phyloP scores from a whole-genome alignment of 2,329 filamentous ascomycete genomes.

The Verruconis gallopava region DNA sequence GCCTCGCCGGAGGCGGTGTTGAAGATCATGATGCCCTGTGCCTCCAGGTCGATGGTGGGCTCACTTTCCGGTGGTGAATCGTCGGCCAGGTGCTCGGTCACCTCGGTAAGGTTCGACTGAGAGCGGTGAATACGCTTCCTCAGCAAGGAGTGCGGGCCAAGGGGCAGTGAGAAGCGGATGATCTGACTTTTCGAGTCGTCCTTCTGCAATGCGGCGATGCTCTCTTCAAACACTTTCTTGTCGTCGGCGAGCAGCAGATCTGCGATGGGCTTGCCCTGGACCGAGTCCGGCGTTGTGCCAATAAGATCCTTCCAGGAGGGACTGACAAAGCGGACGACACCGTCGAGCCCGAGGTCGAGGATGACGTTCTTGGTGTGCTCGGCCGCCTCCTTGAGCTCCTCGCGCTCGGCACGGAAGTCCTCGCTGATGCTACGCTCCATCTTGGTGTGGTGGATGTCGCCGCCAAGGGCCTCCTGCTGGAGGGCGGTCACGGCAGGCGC shows the following conservation, averaged over 20 bases:
- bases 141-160: slow-evolving; percentile 58
- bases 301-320: slow-evolving; percentile 92
- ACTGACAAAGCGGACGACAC: slow-evolving; percentile 88
- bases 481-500: slow-evolving; percentile 9
- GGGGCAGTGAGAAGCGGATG: slow-evolving; percentile 62
- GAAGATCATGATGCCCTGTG: slow-evolving; percentile 97
- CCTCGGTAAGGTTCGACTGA: not conserved
- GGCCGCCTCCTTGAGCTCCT: slow-evolving; percentile 87
- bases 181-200: slow-evolving; percentile 90
- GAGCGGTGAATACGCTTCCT: slow-evolving; percentile 20
- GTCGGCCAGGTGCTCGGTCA: slow-evolving; percentile 18
- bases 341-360: slow-evolving; percentile 82
- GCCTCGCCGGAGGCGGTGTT: slow-evolving; percentile 75
- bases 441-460: slow-evolving; percentile 10
- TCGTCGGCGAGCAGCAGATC: slow-evolving; percentile 66
- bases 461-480: slow-evolving; percentile 6
- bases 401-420: slow-evolving; percentile 83
- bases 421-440: slow-evolving; percentile 61
- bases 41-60: slow-evolving; percentile 65
- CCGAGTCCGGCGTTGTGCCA: slow-evolving; percentile 58
- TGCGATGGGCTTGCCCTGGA: slow-evolving; percentile 65
- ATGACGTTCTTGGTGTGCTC: slow-evolving; percentile 96
- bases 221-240: slow-evolving; percentile 66
- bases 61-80: slow-evolving; percentile 22
- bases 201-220: slow-evolving; percentile 76